phyloP scores from a whole-genome alignment of 2,329 filamentous ascomycete genomes.

The Ophiostoma sp. region DNA sequence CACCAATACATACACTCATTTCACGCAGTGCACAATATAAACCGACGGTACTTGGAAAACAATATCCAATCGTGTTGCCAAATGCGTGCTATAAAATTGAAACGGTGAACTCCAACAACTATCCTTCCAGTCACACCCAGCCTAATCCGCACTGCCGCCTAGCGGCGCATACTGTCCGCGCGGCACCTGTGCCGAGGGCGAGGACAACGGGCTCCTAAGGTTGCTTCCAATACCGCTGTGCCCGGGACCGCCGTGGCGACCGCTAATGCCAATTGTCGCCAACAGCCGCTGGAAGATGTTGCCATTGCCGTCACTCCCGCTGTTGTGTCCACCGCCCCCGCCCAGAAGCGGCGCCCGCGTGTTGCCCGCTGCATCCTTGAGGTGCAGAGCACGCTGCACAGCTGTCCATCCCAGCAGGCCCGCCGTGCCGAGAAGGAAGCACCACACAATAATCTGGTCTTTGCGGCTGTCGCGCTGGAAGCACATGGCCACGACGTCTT shows the following conservation, averaged over 20 bases:
- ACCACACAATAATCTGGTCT: conserved; percentile 66
- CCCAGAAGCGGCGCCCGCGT: conserved; percentile 23
- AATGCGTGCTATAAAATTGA: background rate
- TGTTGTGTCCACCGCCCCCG: background rate
- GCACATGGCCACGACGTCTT: conserved; percentile 62
- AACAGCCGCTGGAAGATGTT: conserved; percentile 18
- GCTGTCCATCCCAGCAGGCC: conserved; percentile 63
- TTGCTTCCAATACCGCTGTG: background rate
- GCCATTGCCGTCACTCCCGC: background rate
- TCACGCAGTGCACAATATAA: too few species aligned
- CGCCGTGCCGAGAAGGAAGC: conserved; percentile 59
- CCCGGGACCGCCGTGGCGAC: background rate
- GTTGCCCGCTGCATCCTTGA: conserved; percentile 35
- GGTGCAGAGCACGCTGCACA: conserved; percentile 50
- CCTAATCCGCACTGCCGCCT: conserved; percentile 14
- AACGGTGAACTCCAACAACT: background rate
- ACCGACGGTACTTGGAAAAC: too few species aligned
- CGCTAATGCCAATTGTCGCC: conserved; percentile 4
- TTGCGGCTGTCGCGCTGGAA: conserved; percentile 68
- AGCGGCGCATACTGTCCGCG: conserved; percentile 29
- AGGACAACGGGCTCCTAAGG: conserved; percentile 17
- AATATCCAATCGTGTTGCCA: background rate
- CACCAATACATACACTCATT: background rate
- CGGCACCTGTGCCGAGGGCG: conserved; percentile 15
- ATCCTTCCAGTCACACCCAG: background rate